These are phyloP conservation scores for Plantago lanceolata DNA, from an alignment of 305 asterid species.

Conservation along the genomic window DNA sequence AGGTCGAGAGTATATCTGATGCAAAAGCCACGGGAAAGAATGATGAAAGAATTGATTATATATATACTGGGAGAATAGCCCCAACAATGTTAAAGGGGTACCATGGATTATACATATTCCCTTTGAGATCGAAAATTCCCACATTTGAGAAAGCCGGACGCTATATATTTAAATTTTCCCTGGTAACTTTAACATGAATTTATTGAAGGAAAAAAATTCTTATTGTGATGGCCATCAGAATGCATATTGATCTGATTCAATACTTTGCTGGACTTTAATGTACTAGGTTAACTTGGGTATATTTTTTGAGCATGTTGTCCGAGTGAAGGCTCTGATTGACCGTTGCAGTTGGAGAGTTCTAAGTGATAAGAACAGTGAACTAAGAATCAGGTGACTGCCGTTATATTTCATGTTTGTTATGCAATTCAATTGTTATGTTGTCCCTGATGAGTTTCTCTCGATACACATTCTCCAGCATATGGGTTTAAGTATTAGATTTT, in stretches of 20 bases:
- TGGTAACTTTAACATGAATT: slow-evolving; percentile 37
- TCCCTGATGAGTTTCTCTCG: neutral
- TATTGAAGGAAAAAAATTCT: neutral
- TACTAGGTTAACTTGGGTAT: slow-evolving; percentile 9
- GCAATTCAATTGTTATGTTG: neutral
- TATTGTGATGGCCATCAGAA: no score
- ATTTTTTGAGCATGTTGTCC: slow-evolving; percentile 33
- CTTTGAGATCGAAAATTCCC: slow-evolving; percentile 28
- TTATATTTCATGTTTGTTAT: neutral
- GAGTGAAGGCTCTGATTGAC: slow-evolving; percentile 38
- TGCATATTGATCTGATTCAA: no score
- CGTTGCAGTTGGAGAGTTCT: slow-evolving; percentile 43
- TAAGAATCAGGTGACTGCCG: slow-evolving; percentile 35
- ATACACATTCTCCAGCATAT: neutral
- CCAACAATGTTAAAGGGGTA: slow-evolving; percentile 36
- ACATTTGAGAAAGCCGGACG: slow-evolving; percentile 45
- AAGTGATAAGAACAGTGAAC: slow-evolving; percentile 25
- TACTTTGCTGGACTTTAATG: no score
- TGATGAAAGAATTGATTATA: slow-evolving; percentile 17
- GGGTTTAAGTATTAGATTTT: no score
- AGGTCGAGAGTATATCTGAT: slow-evolving; percentile 19
- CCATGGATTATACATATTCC: slow-evolving; percentile 48
- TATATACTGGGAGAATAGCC: slow-evolving; percentile 28
- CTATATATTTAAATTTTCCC: slow-evolving; percentile 40
- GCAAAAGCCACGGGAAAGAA: neutral